These are phyloP conservation scores for Penicillium oxalicum DNA, from an alignment of 2,329 filamentous ascomycete genomes.

Conservation along the genomic window DNA sequence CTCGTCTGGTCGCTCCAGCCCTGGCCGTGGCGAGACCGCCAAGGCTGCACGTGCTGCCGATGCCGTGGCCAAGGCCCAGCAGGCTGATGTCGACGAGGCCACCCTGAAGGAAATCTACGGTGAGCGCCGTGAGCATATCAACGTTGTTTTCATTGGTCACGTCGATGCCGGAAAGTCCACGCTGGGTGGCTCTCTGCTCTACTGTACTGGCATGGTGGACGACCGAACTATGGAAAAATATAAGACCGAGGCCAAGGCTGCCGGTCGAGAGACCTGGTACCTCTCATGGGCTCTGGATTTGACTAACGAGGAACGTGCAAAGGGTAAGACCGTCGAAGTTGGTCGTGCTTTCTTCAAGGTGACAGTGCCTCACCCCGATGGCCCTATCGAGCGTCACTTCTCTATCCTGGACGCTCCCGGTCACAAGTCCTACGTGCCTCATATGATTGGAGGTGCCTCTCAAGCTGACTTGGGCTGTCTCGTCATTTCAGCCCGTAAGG, in stretches of 20 bases:
- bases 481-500: slow-evolving; percentile 93
- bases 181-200: slow-evolving; percentile 86
- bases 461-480: slow-evolving; percentile 92
- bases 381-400: slow-evolving; percentile 78
- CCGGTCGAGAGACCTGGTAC: slow-evolving; percentile 97
- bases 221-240: slow-evolving; percentile 98
- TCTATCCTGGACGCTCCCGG: slow-evolving; percentile 94
- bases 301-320: slow-evolving; percentile 90
- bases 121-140: slow-evolving; percentile 72
- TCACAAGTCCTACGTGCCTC: slow-evolving; percentile 96
- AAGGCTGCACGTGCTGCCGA: slow-evolving; percentile 65
- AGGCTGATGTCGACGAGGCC: slow-evolving; percentile 71
- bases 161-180: slow-evolving; percentile 98
- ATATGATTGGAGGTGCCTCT: slow-evolving; percentile 94
- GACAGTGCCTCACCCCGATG: slow-evolving; percentile 29
- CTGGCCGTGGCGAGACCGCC: slow-evolving; percentile 54
- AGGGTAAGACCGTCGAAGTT: slow-evolving; percentile 98
- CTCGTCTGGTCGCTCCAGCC: slow-evolving; percentile 71
- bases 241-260: slow-evolving; percentile 91
- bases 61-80: slow-evolving; percentile 75
- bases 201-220: slow-evolving; percentile 97
- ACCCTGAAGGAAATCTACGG: slow-evolving; percentile 90
- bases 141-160: slow-evolving; percentile 96
- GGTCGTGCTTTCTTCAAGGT: slow-evolving; percentile 95
- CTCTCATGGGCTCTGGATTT: slow-evolving; percentile 96